Evolutionary conservation across 495 filamentous ascomycete genomes (phyloP).

Genomic region (Physcia stellaris): DNA sequence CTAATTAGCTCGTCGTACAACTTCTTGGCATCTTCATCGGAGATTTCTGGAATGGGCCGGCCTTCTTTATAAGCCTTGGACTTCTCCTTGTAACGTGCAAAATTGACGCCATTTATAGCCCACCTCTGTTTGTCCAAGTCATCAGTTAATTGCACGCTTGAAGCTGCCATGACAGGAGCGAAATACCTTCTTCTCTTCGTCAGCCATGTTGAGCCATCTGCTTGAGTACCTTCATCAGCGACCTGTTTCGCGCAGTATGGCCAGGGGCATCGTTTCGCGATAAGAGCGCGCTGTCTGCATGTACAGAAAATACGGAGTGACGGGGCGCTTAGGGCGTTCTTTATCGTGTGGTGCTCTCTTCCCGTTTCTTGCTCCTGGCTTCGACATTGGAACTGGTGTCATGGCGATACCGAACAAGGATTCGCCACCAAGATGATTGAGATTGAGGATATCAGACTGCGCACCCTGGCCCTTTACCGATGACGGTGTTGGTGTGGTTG

Average conservation of each 20-base stretch:
- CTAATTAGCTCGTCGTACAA: conserved; percentile 41
- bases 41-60: conserved; percentile 24
- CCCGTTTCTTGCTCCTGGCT: conserved; percentile 49
- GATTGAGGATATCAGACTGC: conserved; percentile 39
- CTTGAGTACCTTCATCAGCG: conserved; percentile 60
- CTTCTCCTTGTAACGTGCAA: conserved; percentile 56
- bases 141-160: too few relatives aligned
- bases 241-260: conserved; percentile 61
- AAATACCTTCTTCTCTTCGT: conserved; percentile 63
- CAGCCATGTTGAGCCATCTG: conserved; percentile 65
- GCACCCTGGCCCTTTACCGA: conserved; percentile 43
- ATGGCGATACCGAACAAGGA: conserved; percentile 20
- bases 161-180: too few relatives aligned
- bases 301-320: conserved; percentile 91
- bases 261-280: conserved; percentile 17
- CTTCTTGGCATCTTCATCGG: conserved; percentile 47
- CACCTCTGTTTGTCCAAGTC: conserved; percentile 55
- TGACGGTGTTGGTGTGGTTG: conserved; percentile 65
- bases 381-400: conserved; percentile 24
- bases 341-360: conserved; percentile 75
- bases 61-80: conserved; percentile 58
- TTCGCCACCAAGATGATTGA: conserved; percentile 29
- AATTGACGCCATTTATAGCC: conserved; percentile 57
- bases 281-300: conserved; percentile 67
- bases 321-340: conserved; percentile 82